Evolutionary conservation across 306 rosid genomes (phyloP).

Genomic region (Sicyos edulis): DNA sequence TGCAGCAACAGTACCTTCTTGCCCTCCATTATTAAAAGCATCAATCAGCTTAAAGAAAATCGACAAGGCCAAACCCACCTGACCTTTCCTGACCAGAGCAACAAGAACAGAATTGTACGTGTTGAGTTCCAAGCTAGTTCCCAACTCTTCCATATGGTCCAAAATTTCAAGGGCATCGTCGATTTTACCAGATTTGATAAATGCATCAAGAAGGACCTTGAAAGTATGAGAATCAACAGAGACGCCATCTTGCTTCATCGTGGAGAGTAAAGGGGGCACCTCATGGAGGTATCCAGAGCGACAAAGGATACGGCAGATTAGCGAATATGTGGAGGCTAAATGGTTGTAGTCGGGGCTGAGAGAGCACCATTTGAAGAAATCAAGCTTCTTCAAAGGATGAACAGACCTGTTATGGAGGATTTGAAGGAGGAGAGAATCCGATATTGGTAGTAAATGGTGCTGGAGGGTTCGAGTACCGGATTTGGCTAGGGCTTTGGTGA

Average conservation of each 20-base stretch:
- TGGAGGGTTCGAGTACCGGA: slow-evolving; percentile 50
- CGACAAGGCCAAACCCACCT: slow-evolving; percentile 54
- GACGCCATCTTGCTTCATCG: slow-evolving; percentile 48
- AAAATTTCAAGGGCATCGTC: slow-evolving; percentile 44
- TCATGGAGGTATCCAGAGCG: slow-evolving; percentile 39
- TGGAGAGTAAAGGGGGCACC: slow-evolving; percentile 36
- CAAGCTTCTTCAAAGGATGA: slow-evolving; percentile 55
- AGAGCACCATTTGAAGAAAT: slow-evolving; percentile 57
- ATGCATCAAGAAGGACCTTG: slow-evolving; percentile 47
- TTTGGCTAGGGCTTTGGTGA: slow-evolving; percentile 47
- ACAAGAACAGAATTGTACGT: slow-evolving; percentile 48
- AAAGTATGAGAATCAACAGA: slow-evolving; percentile 45
- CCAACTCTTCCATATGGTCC: slow-evolving; percentile 43
- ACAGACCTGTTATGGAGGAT: slow-evolving; percentile 46
- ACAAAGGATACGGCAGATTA: slow-evolving; percentile 40
- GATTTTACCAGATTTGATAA: slow-evolving; percentile 42
- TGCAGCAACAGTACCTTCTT: not conserved
- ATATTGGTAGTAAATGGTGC: slow-evolving; percentile 37
- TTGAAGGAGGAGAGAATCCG: slow-evolving; percentile 45
- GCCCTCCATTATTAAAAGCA: not conserved
- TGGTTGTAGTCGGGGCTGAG: slow-evolving; percentile 27
- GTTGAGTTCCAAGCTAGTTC: slow-evolving; percentile 27
- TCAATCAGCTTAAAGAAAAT: slow-evolving; percentile 50
- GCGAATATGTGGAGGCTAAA: slow-evolving; percentile 42
- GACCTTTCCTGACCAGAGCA: slow-evolving; percentile 52